Evolutionary conservation across 805 yeast species (phyloP).

Genomic region (Yamadazyma phyllophila): DNA sequence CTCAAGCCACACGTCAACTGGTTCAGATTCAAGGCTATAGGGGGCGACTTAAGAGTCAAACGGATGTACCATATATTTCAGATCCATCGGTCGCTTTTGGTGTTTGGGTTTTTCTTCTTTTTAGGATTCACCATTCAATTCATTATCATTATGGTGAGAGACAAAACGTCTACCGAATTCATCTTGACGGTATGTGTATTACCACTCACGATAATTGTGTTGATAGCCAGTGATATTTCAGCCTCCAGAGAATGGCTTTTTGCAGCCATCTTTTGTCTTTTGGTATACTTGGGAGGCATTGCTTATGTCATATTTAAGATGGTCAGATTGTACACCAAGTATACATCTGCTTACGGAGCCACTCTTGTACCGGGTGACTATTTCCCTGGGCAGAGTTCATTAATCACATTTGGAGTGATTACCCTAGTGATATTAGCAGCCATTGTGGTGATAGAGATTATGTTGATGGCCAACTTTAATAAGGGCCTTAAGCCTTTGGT

Average conservation of each 20-base stretch:
- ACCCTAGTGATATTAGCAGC: constrained; percentile 37
- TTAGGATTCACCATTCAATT: constrained; percentile 51
- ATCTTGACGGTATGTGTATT: constrained; percentile 45
- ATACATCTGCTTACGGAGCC: constrained; percentile 32
- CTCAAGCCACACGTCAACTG: constrained; percentile 43
- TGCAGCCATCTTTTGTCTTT: constrained; percentile 26
- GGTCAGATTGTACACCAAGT: constrained; percentile 43
- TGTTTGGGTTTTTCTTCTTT: constrained; percentile 41
- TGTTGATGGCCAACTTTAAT: constrained; percentile 16
- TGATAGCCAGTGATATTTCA: constrained; percentile 35
- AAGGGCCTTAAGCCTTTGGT: constrained; percentile 22
- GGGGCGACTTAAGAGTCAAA: constrained; percentile 43
- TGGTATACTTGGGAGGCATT: constrained; percentile 36
- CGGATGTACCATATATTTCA: constrained; percentile 37
- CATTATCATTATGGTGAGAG: constrained; percentile 41
- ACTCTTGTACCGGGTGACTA: constrained; percentile 30
- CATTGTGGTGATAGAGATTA: constrained; percentile 25
- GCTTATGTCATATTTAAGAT: constrained; percentile 48
- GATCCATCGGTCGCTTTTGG: constrained; percentile 30
- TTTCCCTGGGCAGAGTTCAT: constrained; percentile 46
- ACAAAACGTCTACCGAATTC: constrained; percentile 39
- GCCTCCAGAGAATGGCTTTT: constrained; percentile 31
- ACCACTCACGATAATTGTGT: constrained; percentile 40
- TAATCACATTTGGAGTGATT: constrained; percentile 44
- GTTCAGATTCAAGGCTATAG: constrained; percentile 48